Conservation (phyloP, 805 yeast species). For the Nakazawaea anatomiae region DNA sequence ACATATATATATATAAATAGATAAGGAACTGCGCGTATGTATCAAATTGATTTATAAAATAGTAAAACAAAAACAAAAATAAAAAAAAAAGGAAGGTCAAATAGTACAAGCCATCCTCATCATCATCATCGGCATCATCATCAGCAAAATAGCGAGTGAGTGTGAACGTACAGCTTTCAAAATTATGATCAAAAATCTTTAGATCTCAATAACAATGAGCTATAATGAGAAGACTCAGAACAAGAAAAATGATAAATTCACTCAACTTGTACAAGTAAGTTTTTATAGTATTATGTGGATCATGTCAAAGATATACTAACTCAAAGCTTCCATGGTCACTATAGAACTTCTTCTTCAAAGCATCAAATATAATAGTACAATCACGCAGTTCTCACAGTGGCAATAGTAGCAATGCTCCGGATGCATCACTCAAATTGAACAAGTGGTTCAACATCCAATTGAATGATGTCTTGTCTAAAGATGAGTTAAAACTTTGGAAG, state of each 20-base stretch:
- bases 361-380: constrained; percentile 51
- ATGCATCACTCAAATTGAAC: constrained; percentile 29
- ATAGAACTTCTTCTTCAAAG: constrained; percentile 59
- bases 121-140: no score
- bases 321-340: constrained; percentile 19
- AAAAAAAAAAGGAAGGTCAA: no score
- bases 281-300: neutral
- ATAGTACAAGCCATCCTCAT: no score
- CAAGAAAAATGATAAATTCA: constrained; percentile 24
- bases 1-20: no score
- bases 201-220: neutral
- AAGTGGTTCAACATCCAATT: constrained; percentile 62
- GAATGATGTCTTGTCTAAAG: constrained; percentile 32
- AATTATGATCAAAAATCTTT: neutral
- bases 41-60: no score
- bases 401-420: constrained; percentile 13
- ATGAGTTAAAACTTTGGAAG: constrained; percentile 64
- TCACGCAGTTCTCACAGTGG: constrained; percentile 28
- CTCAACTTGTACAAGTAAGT: constrained; percentile 22
- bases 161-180: no score
- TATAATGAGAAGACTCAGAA: constrained; percentile 16
- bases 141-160: no score
- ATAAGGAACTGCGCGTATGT: no score
- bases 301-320: constrained; percentile 19
- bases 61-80: no score